Percentiles rank a stretch among this genome's conserved stretches.
Evolutionary conservation across 2,329 filamentous ascomycete genomes (phyloP).

Genomic region (Penicillium hordei): DNA sequence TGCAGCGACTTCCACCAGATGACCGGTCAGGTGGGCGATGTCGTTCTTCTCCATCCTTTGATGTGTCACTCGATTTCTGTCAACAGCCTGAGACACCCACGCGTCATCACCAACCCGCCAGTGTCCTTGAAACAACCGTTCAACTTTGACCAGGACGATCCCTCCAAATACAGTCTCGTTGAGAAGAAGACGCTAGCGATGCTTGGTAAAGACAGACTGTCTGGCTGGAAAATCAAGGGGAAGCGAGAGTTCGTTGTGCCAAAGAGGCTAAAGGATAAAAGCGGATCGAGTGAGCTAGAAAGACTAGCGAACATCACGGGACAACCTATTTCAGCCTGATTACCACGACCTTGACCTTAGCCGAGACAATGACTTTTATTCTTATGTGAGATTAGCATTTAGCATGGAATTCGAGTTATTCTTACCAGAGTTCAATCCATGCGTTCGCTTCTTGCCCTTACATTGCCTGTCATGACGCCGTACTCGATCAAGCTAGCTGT

Average conservation of each 20-base stretch:
- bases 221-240: constrained; percentile 51
- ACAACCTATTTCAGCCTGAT: neutral
- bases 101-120: constrained; percentile 58
- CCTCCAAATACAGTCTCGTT: constrained; percentile 50
- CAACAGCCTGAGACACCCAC: constrained; percentile 49
- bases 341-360: neutral
- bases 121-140: constrained; percentile 54
- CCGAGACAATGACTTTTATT: neutral
- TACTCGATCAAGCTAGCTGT: neutral
- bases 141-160: constrained; percentile 49
- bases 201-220: constrained; percentile 48
- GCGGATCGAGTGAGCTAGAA: constrained; percentile 40
- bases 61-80: constrained; percentile 56
- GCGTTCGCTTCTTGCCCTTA: neutral
- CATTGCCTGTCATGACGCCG: neutral
- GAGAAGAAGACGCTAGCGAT: constrained; percentile 54
- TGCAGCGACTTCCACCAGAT: constrained; percentile 52
- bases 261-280: constrained; percentile 41
- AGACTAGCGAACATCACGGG: neutral
- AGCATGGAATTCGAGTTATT: neutral
- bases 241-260: constrained; percentile 49
- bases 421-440: neutral
- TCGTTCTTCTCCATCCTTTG: constrained; percentile 55
- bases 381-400: neutral
- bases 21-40: constrained; percentile 54